Percentiles rank a stretch among this genome's conserved stretches.
phyloP scores from a whole-genome alignment of 2,329 filamentous ascomycete species.

The Penicillium sp. region DNA sequence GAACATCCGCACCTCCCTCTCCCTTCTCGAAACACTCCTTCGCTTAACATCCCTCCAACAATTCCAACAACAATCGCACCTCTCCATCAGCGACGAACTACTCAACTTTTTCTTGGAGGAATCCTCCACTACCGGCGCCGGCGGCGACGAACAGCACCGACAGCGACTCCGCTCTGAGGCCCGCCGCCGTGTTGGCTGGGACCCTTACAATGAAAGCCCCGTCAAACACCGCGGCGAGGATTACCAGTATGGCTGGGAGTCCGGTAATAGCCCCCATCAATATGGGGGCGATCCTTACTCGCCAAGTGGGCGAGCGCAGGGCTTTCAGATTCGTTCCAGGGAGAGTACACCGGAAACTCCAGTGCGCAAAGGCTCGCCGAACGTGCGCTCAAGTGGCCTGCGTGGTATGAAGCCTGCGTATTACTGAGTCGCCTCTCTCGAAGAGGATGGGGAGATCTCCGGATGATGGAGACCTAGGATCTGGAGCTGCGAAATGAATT shows the following conservation, averaged over 20 bases:
- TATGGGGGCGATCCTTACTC: slow-evolving; percentile 30
- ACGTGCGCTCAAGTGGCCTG: slow-evolving; percentile 21
- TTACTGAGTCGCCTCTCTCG: slow-evolving; percentile 36
- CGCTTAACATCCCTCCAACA: slow-evolving; percentile 85
- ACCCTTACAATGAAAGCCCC: slow-evolving; percentile 70
- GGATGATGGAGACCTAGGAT: slow-evolving; percentile 34
- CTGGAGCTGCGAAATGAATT: slow-evolving; percentile 24
- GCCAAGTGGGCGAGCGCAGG: slow-evolving; percentile 26
- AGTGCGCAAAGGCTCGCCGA: slow-evolving; percentile 21
- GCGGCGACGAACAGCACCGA: slow-evolving; percentile 60
- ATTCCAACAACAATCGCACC: slow-evolving; percentile 83
- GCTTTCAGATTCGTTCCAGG: slow-evolving; percentile 32
- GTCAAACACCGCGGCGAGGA: slow-evolving; percentile 65
- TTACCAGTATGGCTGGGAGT: slow-evolving; percentile 53
- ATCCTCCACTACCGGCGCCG: slow-evolving; percentile 64
- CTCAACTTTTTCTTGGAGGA: slow-evolving; percentile 82
- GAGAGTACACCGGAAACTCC: slow-evolving; percentile 37
- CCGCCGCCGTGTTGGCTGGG: slow-evolving; percentile 63
- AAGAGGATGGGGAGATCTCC: slow-evolving; percentile 28
- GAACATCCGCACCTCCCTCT: slow-evolving; percentile 65
- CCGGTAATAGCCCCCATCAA: slow-evolving; percentile 26
- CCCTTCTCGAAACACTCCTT: slow-evolving; percentile 83
- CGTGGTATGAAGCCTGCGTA: slow-evolving; percentile 26
- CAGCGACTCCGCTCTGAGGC: slow-evolving; percentile 61
- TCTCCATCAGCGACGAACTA: slow-evolving; percentile 87